phyloP scores from a whole-genome alignment of 1,139 yeast species.

The Geotrichum aggregatum region DNA sequence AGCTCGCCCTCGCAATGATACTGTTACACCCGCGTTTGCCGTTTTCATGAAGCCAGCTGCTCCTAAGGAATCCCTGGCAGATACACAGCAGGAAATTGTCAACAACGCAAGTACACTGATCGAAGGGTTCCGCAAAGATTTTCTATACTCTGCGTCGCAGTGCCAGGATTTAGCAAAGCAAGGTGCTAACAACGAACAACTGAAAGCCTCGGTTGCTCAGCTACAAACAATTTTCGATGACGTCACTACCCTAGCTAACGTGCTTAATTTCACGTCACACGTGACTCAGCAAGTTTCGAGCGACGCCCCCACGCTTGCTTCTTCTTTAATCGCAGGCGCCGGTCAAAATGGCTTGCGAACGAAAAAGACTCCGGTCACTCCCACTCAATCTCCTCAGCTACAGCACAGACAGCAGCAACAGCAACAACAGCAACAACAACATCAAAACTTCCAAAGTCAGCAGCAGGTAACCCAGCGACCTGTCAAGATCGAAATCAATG shows the following conservation, averaged over 20 bases:
- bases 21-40: constrained; percentile 9
- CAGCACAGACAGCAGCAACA: not conserved
- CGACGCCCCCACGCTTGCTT: not conserved
- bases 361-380: not conserved
- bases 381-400: not conserved
- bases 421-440: not conserved
- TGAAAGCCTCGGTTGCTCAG: not conserved
- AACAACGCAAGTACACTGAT: constrained; percentile 16
- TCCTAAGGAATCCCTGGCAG: constrained; percentile 13
- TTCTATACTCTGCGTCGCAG: not conserved
- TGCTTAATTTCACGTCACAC: constrained; percentile 17
- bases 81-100: constrained; percentile 15
- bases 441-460: not conserved
- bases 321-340: not conserved
- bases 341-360: not conserved
- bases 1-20: not conserved
- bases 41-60: constrained; percentile 16
- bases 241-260: constrained; percentile 13
- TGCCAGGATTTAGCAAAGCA: not conserved
- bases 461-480: not conserved
- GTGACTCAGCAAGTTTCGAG: constrained; percentile 4
- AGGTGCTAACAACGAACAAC: not conserved
- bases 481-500: not conserved
- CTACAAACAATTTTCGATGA: constrained; percentile 9
- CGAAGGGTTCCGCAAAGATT: constrained; percentile 13